A percentile compares a stretch with the other conserved stretches of the same genome.
These are phyloP conservation scores for barrel medic (Medicago truncatula) DNA, from an alignment of 306 rosid species.

Conservation along the genomic window DNA sequence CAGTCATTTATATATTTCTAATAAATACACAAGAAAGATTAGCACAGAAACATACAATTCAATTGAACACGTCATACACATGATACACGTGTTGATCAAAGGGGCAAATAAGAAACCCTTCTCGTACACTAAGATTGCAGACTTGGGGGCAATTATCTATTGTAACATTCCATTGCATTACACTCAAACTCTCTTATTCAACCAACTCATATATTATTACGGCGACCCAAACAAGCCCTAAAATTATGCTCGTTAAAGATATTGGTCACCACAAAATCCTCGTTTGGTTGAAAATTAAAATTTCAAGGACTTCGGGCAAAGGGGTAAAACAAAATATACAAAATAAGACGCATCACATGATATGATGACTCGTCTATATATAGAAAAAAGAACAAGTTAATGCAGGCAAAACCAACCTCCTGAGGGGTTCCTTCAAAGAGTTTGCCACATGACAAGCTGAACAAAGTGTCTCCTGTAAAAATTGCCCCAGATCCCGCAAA, in stretches of 20 bases:
- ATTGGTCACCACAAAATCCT: conserved; percentile 4
- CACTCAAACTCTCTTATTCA: background rate
- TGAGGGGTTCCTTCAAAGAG: conserved; percentile 91
- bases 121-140: background rate
- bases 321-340: conserved; percentile 9
- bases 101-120: background rate
- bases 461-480: conserved; percentile 86
- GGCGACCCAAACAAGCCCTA: background rate
- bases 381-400: conserved; percentile 13
- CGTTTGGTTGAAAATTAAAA: conserved; percentile 15
- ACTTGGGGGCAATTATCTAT: background rate
- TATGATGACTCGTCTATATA: background rate
- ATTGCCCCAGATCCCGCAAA: conserved; percentile 78
- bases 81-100: background rate
- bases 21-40: background rate
- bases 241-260: background rate
- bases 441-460: conserved; percentile 94
- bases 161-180: background rate
- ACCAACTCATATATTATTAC: background rate
- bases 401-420: conserved; percentile 58
- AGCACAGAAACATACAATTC: background rate
- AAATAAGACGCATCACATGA: conserved; percentile 17
- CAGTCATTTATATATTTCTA: background rate
- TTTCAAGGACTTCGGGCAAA: conserved; percentile 31
- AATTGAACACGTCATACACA: background rate